phyloP scores from a whole-genome alignment of 2,329 filamentous ascomycete species.

The Dryadomyces quercivorus region DNA sequence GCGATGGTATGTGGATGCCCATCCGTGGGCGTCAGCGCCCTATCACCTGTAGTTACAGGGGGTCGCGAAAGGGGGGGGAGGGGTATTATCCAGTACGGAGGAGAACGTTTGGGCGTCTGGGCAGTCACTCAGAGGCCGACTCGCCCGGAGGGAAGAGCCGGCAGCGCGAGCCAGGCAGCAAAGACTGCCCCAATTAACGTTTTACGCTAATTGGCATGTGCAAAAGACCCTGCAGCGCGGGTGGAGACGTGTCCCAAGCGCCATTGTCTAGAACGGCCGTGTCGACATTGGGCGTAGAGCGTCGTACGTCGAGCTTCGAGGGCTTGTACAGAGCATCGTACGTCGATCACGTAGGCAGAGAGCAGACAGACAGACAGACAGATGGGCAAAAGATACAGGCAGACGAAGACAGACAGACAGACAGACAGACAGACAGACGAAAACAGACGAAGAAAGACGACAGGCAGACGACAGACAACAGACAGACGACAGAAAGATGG shows the following conservation, averaged over 20 bases:
- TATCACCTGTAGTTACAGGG: background rate
- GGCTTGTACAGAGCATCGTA: background rate
- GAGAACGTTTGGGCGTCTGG: background rate
- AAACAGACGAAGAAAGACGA: no score
- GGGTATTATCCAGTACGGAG: background rate
- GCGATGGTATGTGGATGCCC: no score
- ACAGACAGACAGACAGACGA: no score
- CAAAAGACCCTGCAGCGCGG: background rate
- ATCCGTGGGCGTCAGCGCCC: no score
- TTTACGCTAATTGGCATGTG: constrained; percentile 6
- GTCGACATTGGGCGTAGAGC: background rate
- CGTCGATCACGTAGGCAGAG: no score
- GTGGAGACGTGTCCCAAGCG: background rate
- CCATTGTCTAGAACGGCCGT: background rate
- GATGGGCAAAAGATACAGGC: no score
- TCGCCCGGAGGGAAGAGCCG: no score
- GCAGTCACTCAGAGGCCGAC: no score
- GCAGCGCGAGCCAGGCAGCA: background rate
- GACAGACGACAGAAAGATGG: no score
- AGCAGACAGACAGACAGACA: no score
- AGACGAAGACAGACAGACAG: no score
- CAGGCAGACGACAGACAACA: no score
- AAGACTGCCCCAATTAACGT: constrained; percentile 5
- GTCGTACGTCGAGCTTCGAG: background rate
- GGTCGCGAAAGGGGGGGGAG: background rate